These are phyloP conservation scores for Fusarium tuaranense DNA, from an alignment of 2,329 filamentous ascomycete genomes.

Conservation along the genomic window DNA sequence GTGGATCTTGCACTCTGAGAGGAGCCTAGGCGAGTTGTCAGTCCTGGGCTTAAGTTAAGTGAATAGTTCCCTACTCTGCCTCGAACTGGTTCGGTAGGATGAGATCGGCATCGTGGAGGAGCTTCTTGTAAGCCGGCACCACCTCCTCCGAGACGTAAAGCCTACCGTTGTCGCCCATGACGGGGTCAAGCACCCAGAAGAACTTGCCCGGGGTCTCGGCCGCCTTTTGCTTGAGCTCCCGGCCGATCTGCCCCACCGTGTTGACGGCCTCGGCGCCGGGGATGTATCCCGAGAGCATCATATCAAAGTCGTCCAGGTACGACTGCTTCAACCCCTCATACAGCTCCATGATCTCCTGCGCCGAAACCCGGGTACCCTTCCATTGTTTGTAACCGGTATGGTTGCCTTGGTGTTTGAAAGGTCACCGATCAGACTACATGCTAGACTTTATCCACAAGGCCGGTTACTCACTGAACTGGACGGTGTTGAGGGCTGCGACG, in stretches of 20 bases:
- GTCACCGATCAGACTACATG: slow-evolving; percentile 12
- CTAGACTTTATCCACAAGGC: too few species aligned
- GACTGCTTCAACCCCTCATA: slow-evolving; percentile 88
- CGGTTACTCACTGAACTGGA: slow-evolving; percentile 86
- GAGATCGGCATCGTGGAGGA: slow-evolving; percentile 85
- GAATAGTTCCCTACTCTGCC: slow-evolving; percentile 77
- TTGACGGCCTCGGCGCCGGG: slow-evolving; percentile 87
- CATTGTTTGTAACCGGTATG: slow-evolving; percentile 93
- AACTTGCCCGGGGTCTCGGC: slow-evolving; percentile 77
- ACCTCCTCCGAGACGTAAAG: slow-evolving; percentile 94
- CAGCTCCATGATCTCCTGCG: slow-evolving; percentile 84
- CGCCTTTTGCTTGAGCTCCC: slow-evolving; percentile 79
- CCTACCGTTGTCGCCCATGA: slow-evolving; percentile 96
- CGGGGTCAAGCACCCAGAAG: slow-evolving; percentile 97
- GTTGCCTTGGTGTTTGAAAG: slow-evolving; percentile 74
- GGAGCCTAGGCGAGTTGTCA: slow-evolving; percentile 67
- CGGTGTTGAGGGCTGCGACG: slow-evolving; percentile 93
- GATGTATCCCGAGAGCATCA: slow-evolving; percentile 95
- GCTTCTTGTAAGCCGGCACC: slow-evolving; percentile 86
- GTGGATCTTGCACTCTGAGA: slow-evolving; percentile 86
- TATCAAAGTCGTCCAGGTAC: slow-evolving; percentile 88
- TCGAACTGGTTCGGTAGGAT: slow-evolving; percentile 98
- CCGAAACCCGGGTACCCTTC: slow-evolving; percentile 84
- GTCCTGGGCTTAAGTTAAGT: neutral
- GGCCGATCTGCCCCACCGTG: slow-evolving; percentile 85